Percentiles rank a stretch among this genome's conserved stretches.
These are phyloP conservation scores for Ocimum tenuiflorum DNA, from an alignment of 257 asterid genomes.

Conservation along the genomic window DNA sequence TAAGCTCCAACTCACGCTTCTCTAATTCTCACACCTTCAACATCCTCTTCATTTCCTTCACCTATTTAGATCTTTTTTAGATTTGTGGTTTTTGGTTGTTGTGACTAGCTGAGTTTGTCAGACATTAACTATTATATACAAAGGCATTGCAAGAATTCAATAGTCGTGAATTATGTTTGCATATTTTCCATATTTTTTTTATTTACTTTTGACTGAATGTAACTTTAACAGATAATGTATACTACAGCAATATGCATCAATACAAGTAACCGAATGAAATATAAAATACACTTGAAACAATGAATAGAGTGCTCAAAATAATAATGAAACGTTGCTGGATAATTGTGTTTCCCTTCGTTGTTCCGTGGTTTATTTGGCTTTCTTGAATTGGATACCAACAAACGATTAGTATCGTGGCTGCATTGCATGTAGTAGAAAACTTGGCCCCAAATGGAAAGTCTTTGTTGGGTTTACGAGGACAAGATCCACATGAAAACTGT, in stretches of 20 bases:
- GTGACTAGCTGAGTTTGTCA: neutral
- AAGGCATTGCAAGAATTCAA: neutral
- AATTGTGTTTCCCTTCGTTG: neutral
- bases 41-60: neutral
- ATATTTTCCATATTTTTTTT: too few species aligned
- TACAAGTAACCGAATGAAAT: neutral
- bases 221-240: neutral
- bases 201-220: too few species aligned
- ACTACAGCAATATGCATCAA: neutral
- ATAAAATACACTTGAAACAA: neutral
- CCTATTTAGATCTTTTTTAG: neutral
- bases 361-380: neutral
- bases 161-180: too few species aligned
- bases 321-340: neutral
- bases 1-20: slow-evolving; percentile 72
- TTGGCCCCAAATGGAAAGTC: neutral
- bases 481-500: slow-evolving; percentile 86
- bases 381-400: neutral
- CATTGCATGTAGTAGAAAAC: neutral
- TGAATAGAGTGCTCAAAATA: neutral
- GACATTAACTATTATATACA: neutral
- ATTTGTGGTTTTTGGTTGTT: neutral
- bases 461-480: slow-evolving; percentile 25
- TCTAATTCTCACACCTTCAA: slow-evolving; percentile 15
- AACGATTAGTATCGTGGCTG: neutral